These are phyloP conservation scores for Shiraia bambusicola DNA, from an alignment of 2,329 filamentous ascomycete species.

Conservation along the genomic window DNA sequence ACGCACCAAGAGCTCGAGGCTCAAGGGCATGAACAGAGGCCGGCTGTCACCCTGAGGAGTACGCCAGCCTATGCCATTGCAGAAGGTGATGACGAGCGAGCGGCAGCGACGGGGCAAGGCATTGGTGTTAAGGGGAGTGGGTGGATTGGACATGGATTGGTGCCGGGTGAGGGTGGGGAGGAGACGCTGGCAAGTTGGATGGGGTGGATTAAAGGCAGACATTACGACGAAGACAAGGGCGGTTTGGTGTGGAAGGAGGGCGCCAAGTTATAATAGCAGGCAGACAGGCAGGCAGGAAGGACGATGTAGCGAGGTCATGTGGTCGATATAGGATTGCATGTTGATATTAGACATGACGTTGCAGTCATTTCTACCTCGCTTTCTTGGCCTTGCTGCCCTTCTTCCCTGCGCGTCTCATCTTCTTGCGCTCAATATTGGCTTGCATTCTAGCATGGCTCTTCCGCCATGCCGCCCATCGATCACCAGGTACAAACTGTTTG, in stretches of 20 bases:
- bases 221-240: slow-evolving; percentile 62
- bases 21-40: slow-evolving; percentile 68
- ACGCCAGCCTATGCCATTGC: slow-evolving; percentile 69
- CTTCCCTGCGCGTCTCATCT: slow-evolving; percentile 51
- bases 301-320: not conserved
- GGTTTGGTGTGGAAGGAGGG: slow-evolving; percentile 49
- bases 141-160: slow-evolving; percentile 63
- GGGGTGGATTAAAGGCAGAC: slow-evolving; percentile 70
- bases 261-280: slow-evolving; percentile 24
- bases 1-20: slow-evolving; percentile 70
- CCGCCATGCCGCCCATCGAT: slow-evolving; percentile 66
- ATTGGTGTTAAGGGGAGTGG: slow-evolving; percentile 65
- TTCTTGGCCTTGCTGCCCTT: slow-evolving; percentile 34
- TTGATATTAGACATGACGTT: slow-evolving; percentile 23
- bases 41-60: slow-evolving; percentile 65
- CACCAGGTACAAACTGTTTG: slow-evolving; percentile 57
- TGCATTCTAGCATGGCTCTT: slow-evolving; percentile 57
- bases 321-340: slow-evolving; percentile 7
- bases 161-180: slow-evolving; percentile 71
- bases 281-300: too few relatives aligned
- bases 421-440: slow-evolving; percentile 57
- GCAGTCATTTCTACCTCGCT: slow-evolving; percentile 7
- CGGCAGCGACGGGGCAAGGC: slow-evolving; percentile 61
- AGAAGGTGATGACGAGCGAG: slow-evolving; percentile 46
- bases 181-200: slow-evolving; percentile 70